Base-by-base conservation (phyloP, 805 yeast species). In the Candida sphagnicola region DNA sequence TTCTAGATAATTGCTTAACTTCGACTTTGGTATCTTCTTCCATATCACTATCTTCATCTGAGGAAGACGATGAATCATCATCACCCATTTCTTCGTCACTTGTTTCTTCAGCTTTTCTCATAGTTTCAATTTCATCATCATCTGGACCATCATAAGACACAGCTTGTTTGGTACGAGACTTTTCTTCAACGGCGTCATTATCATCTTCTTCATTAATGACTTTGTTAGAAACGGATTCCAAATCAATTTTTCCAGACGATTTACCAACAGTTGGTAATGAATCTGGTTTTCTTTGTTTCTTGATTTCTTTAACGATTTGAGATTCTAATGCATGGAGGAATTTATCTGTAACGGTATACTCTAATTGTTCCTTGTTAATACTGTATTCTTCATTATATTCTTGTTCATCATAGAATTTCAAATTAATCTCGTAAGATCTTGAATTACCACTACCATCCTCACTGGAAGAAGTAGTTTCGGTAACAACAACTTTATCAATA, bases 81-180 rank as follows among this genome's bases (percentile, higher is more conserved):
- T 67, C 67, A 6, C 57, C 57, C 51, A 71, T 76, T 38, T 77
- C 83, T 51, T 82, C 93, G 46, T 80, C 88, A 42, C 82, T 80
- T 29, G 90, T 79, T 51, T 82, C 77, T 60, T 84, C 91, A 36
- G 85, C 95, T 53, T 75, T 75, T 63, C 81, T 81, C 90, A 87
- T 85, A 37, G 86, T 85, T 59, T 88, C 97, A 44, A 86, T 70
- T 57, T 90, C 97, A 21, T 88, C 98, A 46, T 90, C 97, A 64
- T 90, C 98, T 24, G 96, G 96, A 12, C 80, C 95, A 47, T 90
- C 98, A 51, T 88, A 88, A 2, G 96, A 88, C 28, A 85, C 91
- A 13, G 95, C 81, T 65, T 90, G 95, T 51, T 88, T 87, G 28
- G 80, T 71, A 49, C 82, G 82, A 38, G 74, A 65, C 47, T 70